A percentile compares a stretch with the other conserved stretches of the same genome.
phyloP scores from a whole-genome alignment of 192 early-diverging fungal species.

The Jimgerdemannia flammicorona region DNA sequence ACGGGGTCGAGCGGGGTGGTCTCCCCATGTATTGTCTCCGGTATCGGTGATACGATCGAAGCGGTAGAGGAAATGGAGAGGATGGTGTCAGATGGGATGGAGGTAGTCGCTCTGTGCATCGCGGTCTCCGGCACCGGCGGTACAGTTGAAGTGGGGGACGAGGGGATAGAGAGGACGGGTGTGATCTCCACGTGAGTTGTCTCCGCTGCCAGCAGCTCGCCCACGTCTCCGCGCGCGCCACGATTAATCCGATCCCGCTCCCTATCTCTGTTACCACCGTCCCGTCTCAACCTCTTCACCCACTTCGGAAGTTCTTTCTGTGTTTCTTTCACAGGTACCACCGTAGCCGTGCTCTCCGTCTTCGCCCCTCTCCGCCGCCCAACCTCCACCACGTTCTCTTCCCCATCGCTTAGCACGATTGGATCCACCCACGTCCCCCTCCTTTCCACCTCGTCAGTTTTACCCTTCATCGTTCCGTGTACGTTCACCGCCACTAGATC shows the following conservation, averaged over 20 bases:
- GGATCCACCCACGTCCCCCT: not conserved
- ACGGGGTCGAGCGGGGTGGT: not conserved
- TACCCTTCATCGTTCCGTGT: not conserved
- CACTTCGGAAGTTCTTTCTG: not conserved
- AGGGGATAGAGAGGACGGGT: not conserved
- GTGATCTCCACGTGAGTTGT: not conserved
- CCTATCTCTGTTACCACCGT: not conserved
- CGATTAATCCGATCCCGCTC: not conserved
- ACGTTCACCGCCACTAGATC: not conserved
- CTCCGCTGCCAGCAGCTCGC: not conserved
- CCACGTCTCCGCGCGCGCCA: not conserved
- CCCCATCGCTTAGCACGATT: not conserved
- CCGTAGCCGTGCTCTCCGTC: not conserved
- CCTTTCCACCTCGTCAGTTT: not conserved
- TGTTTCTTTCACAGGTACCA: not conserved
- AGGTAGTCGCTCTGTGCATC: too few relatives aligned
- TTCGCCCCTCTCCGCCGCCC: not conserved
- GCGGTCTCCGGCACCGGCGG: too few relatives aligned
- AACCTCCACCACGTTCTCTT: not conserved
- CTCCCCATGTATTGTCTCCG: not conserved
- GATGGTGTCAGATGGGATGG: too few relatives aligned
- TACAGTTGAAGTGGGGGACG: not conserved
- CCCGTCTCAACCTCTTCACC: not conserved
- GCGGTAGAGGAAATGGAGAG: too few relatives aligned
- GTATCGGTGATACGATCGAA: too few relatives aligned